Base-by-base conservation (phyloP, 345 rosid species). In the Populus euphratica region DNA sequence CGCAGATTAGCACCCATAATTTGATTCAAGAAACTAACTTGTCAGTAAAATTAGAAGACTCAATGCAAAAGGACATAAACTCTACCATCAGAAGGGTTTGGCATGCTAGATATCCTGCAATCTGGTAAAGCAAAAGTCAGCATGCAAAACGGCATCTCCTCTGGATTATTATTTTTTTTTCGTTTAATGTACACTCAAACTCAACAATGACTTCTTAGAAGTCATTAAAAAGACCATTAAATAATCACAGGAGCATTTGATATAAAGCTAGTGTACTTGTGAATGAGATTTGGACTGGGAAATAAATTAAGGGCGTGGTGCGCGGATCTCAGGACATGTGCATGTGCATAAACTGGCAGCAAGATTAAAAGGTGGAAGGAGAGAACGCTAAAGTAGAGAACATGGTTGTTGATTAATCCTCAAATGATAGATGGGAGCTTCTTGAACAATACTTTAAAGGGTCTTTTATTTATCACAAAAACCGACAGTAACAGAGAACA, bases 301-400 rank as follows among this genome's bases (percentile, higher is more conserved):
- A 50, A 77, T 72, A 63, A 78, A 76, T 27, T 73, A 74, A 81
- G 70, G 29, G 84, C 89, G 83, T 25, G 81, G 76, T 61, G 80
- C 66, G 44, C 83, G 84, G 90, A 90, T 87, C 87, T 77, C 56
- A 56, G 41, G 80, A 83, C 88, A 80, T 74, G 69, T 80, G 82
- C 90, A 86, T 86, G 91, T 88, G 88, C 79, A 52, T 74, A 41
- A 78, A 67, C 78, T 36, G 87, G 83, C 83, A 56, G 56, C 16
- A 36, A 61, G 59, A 75, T 61, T 38, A 69, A 82, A 83, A 79
- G 77, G 67, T 68, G 13, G 68, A 63, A 80, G 13, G 68, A 54
- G 77, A 72, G 68, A 66, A 31, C n/a, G 25, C 76, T 43, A 20
- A 59, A 73, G 65, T 23, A 52, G 59, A 70, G 78, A 82, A 78